These are phyloP conservation scores for Penicillium herquei DNA, from an alignment of 495 filamentous ascomycete species.

Conservation along the genomic window DNA sequence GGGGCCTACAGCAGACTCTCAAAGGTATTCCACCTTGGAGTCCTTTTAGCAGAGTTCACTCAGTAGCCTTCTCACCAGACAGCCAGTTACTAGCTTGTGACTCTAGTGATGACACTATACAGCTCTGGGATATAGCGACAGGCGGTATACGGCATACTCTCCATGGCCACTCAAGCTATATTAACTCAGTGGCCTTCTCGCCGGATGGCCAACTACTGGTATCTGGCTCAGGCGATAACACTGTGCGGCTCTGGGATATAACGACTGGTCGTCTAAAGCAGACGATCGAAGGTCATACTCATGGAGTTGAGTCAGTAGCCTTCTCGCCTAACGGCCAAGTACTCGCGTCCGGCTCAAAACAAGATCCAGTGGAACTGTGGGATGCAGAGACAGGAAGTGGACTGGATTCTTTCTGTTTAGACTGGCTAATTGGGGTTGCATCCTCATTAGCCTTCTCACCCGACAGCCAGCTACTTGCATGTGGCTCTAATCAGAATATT, in stretches of 20 bases:
- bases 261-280: neutral
- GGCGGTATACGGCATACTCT: neutral
- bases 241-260: neutral
- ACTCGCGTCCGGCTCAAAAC: no score
- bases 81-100: neutral
- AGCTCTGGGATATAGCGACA: neutral
- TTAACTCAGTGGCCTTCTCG: neutral
- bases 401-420: conserved; percentile 3
- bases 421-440: conserved; percentile 14
- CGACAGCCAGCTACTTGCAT: conserved; percentile 15
- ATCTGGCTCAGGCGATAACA: neutral
- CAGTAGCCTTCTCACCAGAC: neutral
- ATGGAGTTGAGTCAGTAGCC: neutral
- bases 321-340: no score
- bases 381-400: neutral
- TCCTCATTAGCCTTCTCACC: conserved; percentile 18
- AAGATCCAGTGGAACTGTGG: neutral
- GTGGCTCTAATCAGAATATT: conserved; percentile 12
- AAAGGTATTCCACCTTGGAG: neutral
- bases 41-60: neutral
- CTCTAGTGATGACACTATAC: neutral
- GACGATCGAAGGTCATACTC: neutral
- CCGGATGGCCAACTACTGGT: neutral
- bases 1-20: neutral
- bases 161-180: neutral